Evolutionary conservation across 1,284 basidiomycete species (phyloP).

Genomic region (Rhodotorula mucilaginosa): DNA sequence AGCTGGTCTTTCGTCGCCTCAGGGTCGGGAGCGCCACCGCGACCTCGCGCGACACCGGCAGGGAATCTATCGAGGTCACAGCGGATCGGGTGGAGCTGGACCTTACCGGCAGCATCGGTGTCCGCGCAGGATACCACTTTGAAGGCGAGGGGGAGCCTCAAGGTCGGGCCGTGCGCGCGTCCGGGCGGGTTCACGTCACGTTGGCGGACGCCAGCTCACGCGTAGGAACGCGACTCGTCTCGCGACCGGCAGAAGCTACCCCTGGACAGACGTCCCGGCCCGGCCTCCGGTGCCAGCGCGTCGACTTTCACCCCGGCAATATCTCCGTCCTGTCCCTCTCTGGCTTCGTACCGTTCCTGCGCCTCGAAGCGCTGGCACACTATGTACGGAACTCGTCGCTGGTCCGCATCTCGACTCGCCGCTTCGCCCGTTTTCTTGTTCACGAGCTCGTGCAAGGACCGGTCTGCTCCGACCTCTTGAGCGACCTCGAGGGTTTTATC

Average conservation of each 20-base stretch:
- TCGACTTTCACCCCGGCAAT: conserved; percentile 14
- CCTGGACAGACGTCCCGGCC: background rate
- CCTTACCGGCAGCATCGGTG: conserved; percentile 16
- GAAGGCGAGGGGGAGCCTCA: background rate
- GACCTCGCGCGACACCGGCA: conserved; percentile 7
- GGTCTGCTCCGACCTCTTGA: conserved; percentile 21
- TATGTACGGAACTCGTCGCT: conserved; percentile 10
- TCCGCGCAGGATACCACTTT: background rate
- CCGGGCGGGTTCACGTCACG: conserved; percentile 17
- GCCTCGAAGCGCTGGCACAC: conserved; percentile 10
- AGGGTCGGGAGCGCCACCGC: conserved; percentile 3
- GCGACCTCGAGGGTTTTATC: conserved; percentile 11
- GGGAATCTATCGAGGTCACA: conserved; percentile 12
- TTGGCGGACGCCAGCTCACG: conserved; percentile 5
- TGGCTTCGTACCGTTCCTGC: conserved; percentile 8
- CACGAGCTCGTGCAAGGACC: conserved; percentile 17
- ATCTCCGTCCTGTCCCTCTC: conserved; percentile 17
- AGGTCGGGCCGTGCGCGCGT: conserved; percentile 7
- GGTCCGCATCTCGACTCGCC: conserved; percentile 5
- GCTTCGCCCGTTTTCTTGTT: conserved; percentile 17
- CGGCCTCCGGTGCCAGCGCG: conserved; percentile 2
- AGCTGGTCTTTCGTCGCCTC: conserved; percentile 20
- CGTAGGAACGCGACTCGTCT: background rate
- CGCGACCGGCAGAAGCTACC: background rate
- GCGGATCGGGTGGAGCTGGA: conserved; percentile 13